Evolutionary conservation across 495 filamentous ascomycete genomes (phyloP), one percentile per base, ranked within the genome.

Genomic region (Aspergillus biplanus): DNA sequence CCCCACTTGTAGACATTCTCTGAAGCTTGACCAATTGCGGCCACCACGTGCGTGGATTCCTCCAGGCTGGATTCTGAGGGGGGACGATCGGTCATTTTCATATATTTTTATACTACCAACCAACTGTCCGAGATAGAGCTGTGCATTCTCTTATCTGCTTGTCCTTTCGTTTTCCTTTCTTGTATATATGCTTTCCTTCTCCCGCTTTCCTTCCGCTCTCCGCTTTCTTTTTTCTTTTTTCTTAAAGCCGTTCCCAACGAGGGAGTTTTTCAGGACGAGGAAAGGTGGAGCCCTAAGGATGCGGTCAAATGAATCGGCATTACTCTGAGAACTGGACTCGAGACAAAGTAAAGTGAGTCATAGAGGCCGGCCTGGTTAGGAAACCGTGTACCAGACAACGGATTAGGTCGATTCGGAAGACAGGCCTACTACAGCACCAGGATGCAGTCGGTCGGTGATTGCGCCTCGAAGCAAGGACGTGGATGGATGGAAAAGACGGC

Each of bases 371-470:
- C 52, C 50, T 33, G 63, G 52, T 15, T 52, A 55, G 48, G 47
- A 53, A 64, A 66, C 65, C 69, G 74, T 75, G 74, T 77, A 64
- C 72, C 73, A 66, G 74, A 77, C 74, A 74, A 64, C 72, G 71
- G 73, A 50, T 59, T 54, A 50, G 16, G 56, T 59, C 52, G 44
- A 59, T 62, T 62, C 57, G 54, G 61, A 62, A 31, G 62, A 70
- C 69, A 73, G 69, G 71, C 74, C 70, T 70, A 73, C 71, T 79
- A 75, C 71, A 69, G 72, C 74, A 71, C 76, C 74, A 76, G 73
- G 67, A 65, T 67, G 61, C 49, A 70, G 63, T 58, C 33, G 65
- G 39, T 33, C 52, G 37, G 44, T 42, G 47, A 46, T 55, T 58
- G 50, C 58, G 62, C 52, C 50, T 48, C 34, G 39, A 32, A 55